These are phyloP conservation scores for Leishmania tarentolae DNA, from an alignment of 208 protist species.

Conservation along the genomic window DNA sequence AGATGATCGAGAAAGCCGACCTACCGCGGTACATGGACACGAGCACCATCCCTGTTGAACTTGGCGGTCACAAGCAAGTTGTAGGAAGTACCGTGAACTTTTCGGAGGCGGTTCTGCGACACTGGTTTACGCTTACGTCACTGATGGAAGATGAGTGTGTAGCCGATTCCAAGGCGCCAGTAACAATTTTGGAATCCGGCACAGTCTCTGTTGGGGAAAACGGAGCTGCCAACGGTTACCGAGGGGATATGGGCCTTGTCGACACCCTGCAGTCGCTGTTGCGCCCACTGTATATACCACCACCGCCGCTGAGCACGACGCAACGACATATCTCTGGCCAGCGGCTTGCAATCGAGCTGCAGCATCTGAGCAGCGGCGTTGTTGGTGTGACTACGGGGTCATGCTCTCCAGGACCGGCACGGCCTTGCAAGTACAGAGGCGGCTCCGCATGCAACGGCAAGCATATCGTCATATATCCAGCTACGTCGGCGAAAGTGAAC, in stretches of 20 bases:
- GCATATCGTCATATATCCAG: neutral
- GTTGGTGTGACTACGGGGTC: neutral
- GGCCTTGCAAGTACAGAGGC: neutral
- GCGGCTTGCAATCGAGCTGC: slow-evolving; percentile 25
- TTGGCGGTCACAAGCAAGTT: slow-evolving; percentile 46
- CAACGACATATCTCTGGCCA: slow-evolving; percentile 26
- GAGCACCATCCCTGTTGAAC: slow-evolving; percentile 42
- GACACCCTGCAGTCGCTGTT: slow-evolving; percentile 4
- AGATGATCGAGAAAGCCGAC: slow-evolving; percentile 55
- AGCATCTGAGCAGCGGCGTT: slow-evolving; percentile 25
- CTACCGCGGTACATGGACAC: slow-evolving; percentile 56
- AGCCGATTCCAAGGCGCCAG: slow-evolving; percentile 1
- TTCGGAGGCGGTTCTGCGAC: slow-evolving; percentile 67
- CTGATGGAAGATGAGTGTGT: slow-evolving; percentile 42
- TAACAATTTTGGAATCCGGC: neutral
- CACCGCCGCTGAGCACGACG: slow-evolving; percentile 36
- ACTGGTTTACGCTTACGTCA: slow-evolving; percentile 72
- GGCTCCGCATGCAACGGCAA: neutral
- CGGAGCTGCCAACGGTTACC: neutral
- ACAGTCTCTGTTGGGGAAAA: neutral
- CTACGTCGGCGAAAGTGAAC: neutral
- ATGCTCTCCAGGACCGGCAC: neutral
- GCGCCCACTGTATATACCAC: slow-evolving; percentile 46
- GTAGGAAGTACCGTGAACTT: slow-evolving; percentile 36
- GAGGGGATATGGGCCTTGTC: slow-evolving; percentile 7